Evolutionary conservation across 306 rosid genomes (phyloP), one percentile per base, ranked within the genome.

Genomic region (Quercus aquifolioides): DNA sequence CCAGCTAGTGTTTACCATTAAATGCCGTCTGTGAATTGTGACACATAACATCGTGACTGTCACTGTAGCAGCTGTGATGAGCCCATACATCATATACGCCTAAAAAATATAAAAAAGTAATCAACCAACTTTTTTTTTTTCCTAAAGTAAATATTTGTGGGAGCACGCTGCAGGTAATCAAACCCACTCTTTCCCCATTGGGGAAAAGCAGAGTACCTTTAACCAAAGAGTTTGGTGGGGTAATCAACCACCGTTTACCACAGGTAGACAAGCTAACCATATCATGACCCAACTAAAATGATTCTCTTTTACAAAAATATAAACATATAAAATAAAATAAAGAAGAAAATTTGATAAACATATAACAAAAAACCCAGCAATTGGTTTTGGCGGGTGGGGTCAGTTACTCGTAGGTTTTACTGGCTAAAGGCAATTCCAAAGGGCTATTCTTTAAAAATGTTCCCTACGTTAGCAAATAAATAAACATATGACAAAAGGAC

Each of bases 1-100:
- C 51, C 5, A 51, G 30, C 68, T 5, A 72, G 1, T 14, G 49
- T 59, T 85, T 90, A 95, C 99, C 99, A 95, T 95, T 88, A 92
- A 84, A 89, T 92, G 99, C 79, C 99, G 97, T 79, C 98, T 84
- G n/a, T 95, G 99, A 71, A 91, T 79, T 19, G 92, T 88, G 73
- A 95, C 99, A 19, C 99, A 95, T 33, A 92, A 43, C 83, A 95
- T 91, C 0, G 97, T 87, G 49, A 83, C 90, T 38, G 93, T 90
- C 31, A 90, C 91, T 43, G 90, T 85, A 64, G 87, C 75, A 69
- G 99, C 91, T 65, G 85, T 79, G 30, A 89, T 83, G 80, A 95
- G 84, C 64, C 98, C 98, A 51, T 90, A 90, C 52, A 87, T 85
- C 87, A 91, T 80, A 79, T 91, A 95, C 33, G 79, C 92, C 99